Base-by-base conservation (phyloP, 352 stramenopile genomes). In the Phytophthora pseudosyringae region DNA sequence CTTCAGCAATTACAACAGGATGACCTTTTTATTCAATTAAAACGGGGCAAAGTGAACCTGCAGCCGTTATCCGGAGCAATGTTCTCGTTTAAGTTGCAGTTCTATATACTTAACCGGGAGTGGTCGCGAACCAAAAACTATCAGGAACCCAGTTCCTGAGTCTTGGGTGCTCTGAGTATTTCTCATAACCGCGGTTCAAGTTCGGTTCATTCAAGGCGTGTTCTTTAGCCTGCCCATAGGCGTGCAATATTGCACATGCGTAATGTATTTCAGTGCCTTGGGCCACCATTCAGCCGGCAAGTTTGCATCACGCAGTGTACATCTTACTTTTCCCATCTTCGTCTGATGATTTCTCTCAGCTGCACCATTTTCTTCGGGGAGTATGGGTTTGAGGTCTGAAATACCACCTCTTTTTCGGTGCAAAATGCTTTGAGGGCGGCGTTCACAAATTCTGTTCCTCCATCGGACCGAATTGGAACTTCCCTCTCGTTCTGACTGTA, bases 391-490 rank as follows among this genome's bases (percentile, higher is more conserved):
- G 48, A 56, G 10, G 33, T 46, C 33, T 56, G 18, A 45, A 56
- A 56, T 3, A 5, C 3, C 4, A 45, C 33, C 7, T 9, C 21
- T 9, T 43, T 56, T n/a, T 56, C 48, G 16, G 32, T 33, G 25
- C 48, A 45, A 26, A 56, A 56, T 8, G 3, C 16, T 7, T 56
- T 56, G 1, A 56, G 13, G 4, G 33, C n/a, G 1, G 10, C 10
- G 35, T 56, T 45, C 33, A 56, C 48, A 36, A 56, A 56, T 25
- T 56, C 18, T 12, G 48, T 56, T 3, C 18, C 33, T 8, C 48
- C 32, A n/a, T 56, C 48, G 10, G 33, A 56, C 18, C 33, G 21
- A 11, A 46, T 38, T 5, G 5, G 49, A 50, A 36, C 26, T 50
- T 50, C 21, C 26, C 44, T 50, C 25, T 3, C 25, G 4, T 50